Evolutionary conservation across 768 basidiomycete species (phyloP).

Genomic region (Boletellus ananas): DNA sequence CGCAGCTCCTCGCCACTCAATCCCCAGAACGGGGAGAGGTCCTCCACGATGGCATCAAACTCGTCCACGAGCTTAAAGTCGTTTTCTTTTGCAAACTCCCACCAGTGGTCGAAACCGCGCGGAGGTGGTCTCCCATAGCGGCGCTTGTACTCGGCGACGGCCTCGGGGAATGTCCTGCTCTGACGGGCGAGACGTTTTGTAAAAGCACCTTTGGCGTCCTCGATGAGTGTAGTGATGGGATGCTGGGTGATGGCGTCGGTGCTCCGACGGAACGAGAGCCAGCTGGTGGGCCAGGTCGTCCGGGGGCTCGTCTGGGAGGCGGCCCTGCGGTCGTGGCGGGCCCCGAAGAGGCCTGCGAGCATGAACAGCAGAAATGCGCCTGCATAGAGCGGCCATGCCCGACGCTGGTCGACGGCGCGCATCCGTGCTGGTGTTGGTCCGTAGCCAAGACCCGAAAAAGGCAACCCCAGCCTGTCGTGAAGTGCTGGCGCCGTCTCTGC

Average conservation of each 20-base stretch:
- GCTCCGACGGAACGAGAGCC: constrained; percentile 17
- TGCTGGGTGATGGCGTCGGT: constrained; percentile 39
- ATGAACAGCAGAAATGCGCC: constrained; percentile 46
- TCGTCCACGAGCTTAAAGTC: constrained; percentile 83
- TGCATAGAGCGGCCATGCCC: constrained; percentile 40
- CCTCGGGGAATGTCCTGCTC: constrained; percentile 73
- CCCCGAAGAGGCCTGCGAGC: constrained; percentile 45
- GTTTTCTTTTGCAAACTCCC: constrained; percentile 69
- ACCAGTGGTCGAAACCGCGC: constrained; percentile 90
- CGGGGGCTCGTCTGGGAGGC: background rate
- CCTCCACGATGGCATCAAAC: constrained; percentile 74
- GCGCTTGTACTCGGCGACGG: constrained; percentile 76
- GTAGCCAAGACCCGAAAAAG: constrained; percentile 16
- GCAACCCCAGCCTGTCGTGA: constrained; percentile 11
- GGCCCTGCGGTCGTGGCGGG: constrained; percentile 24
- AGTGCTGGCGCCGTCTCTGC: constrained; percentile 16
- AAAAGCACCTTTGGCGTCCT: constrained; percentile 75
- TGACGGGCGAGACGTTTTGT: constrained; percentile 64
- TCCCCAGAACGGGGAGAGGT: constrained; percentile 83
- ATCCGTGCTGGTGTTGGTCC: constrained; percentile 9
- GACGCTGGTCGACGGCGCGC: constrained; percentile 15
- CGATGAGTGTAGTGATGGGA: constrained; percentile 83
- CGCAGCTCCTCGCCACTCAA: constrained; percentile 71
- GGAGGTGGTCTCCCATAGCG: constrained; percentile 82
- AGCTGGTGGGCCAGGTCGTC: constrained; percentile 18